A percentile compares a stretch with the other conserved stretches of the same genome.
Conservation (phyloP, 2,329 filamentous ascomycete species). For the Aspergillus fumigatiaffinis region DNA sequence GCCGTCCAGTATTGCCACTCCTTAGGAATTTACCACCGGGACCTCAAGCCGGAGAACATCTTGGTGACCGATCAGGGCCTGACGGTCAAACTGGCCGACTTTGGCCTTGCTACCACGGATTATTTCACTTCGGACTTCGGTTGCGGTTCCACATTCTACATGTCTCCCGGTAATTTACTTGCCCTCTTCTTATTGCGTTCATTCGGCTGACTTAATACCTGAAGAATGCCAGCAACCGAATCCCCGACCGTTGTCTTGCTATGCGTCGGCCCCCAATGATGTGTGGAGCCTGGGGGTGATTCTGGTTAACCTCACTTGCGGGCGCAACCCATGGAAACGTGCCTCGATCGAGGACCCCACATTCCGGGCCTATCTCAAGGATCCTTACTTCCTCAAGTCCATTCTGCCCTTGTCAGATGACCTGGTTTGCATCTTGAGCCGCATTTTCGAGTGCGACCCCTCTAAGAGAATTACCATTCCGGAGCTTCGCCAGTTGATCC, state of each 20-base stretch:
- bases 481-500: slow-evolving; percentile 73
- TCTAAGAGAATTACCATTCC: slow-evolving; percentile 74
- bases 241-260: slow-evolving; percentile 68
- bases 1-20: slow-evolving; percentile 94
- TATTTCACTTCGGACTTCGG: slow-evolving; percentile 87
- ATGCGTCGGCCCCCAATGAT: slow-evolving; percentile 91
- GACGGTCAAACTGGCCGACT: slow-evolving; percentile 94
- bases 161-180: slow-evolving; percentile 83
- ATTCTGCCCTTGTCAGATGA: slow-evolving; percentile 90
- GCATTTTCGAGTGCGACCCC: slow-evolving; percentile 85
- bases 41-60: slow-evolving; percentile 98
- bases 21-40: slow-evolving; percentile 91
- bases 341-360: slow-evolving; percentile 91
- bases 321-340: slow-evolving; percentile 98
- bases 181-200: not conserved
- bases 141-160: slow-evolving; percentile 98
- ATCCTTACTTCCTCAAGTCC: slow-evolving; percentile 81
- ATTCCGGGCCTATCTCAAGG: slow-evolving; percentile 84
- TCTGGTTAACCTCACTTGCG: slow-evolving; percentile 93
- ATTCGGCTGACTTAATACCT: slow-evolving; percentile 6
- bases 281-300: slow-evolving; percentile 98
- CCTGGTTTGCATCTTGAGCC: slow-evolving; percentile 78
- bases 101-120: slow-evolving; percentile 87
- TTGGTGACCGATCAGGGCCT: slow-evolving; percentile 82
- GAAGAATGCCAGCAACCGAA: slow-evolving; percentile 83